Conservation (phyloP, 345 rosid genomes). For the Brassica incana region DNA sequence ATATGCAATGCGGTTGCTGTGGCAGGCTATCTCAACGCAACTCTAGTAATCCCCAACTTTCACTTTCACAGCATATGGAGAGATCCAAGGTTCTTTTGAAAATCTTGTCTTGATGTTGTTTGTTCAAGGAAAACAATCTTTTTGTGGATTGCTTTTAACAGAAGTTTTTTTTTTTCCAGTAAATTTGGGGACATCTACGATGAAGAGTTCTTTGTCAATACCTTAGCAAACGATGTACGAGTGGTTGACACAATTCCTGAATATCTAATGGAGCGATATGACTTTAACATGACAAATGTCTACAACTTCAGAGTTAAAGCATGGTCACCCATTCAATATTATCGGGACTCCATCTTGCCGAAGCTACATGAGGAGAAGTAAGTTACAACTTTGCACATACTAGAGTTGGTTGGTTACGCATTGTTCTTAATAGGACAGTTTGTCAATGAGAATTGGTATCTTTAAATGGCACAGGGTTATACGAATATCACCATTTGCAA, state of each 20-base stretch:
- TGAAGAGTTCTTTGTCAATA: slow-evolving; percentile 70
- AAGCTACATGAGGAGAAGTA: slow-evolving; percentile 93
- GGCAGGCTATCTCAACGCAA: slow-evolving; percentile 98
- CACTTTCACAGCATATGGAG: slow-evolving; percentile 98
- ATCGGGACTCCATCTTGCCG: slow-evolving; percentile 82
- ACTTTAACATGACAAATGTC: slow-evolving; percentile 79
- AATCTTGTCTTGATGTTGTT: slow-evolving; percentile 2
- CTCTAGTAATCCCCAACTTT: slow-evolving; percentile 88
- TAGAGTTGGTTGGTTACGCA: not conserved
- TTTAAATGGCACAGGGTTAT: slow-evolving; percentile 65
- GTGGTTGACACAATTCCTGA: slow-evolving; percentile 85
- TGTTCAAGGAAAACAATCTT: slow-evolving; percentile 2
- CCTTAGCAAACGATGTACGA: slow-evolving; percentile 78
- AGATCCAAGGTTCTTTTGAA: slow-evolving; percentile 77
- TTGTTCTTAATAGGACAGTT: not conserved
- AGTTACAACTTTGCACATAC: slow-evolving; percentile 40
- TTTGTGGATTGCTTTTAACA: slow-evolving; percentile 26
- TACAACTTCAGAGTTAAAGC: slow-evolving; percentile 98
- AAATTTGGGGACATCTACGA: slow-evolving; percentile 87
- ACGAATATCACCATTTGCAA: slow-evolving; percentile 98
- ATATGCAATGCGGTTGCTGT: slow-evolving; percentile 99
- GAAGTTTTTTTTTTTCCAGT: slow-evolving; percentile 45
- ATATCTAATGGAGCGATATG: slow-evolving; percentile 95
- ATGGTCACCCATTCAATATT: slow-evolving; percentile 88
- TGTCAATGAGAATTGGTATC: slow-evolving; percentile 15